Base-by-base conservation (phyloP, 345 rosid species). In the Streptanthus diversifolius region DNA sequence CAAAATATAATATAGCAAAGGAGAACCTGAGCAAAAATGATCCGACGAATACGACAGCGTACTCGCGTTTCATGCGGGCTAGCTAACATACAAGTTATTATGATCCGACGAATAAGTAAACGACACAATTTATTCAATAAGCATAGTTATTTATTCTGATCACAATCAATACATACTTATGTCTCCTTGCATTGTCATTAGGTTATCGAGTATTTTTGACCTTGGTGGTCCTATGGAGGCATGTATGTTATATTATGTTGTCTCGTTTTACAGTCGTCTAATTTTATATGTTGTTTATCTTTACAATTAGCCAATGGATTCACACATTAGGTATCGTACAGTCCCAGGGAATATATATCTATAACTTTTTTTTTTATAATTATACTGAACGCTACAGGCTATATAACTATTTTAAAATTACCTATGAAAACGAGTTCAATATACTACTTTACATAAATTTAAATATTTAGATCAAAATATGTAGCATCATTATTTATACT, bases 141-240 rank as follows among this genome's bases (percentile, higher is more conserved):
- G 11, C 52, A 14, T 39, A 21, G 19, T 40, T 41, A 12, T 27
- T 40, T 53, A 29, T 19, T 15, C 55, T 44, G 36, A 47, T 57
- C n/a, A n/a, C n/a, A 45, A 65, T 14, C 14, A 65, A 65, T 14
- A 48, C 41, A 25, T 13, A 21, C 15, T 27, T 9, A 14, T 66
- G 68, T 66, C 62, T 27, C 44, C 13, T 66, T 58, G 44, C 55
- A 39, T 49, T 67, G 68, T 48, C 67, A 48, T 27, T 49, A 37
- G 24, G 13, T 58, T 25, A 49, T 56, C 49, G 66, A 65, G 65
- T 73, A 73, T 44, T 14, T 18, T 56, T 43, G 4, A 55, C 58
- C 49, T 44, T 24, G 41, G 49, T 36, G 65, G 58, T 4, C 57
- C 47, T 14, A 35, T 60, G 32, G 11, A 39, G 54, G 52, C 55